A percentile compares a stretch with the other conserved stretches of the same genome.
phyloP scores from a whole-genome alignment of 306 rosid species.

The Prunus kanzakura region DNA sequence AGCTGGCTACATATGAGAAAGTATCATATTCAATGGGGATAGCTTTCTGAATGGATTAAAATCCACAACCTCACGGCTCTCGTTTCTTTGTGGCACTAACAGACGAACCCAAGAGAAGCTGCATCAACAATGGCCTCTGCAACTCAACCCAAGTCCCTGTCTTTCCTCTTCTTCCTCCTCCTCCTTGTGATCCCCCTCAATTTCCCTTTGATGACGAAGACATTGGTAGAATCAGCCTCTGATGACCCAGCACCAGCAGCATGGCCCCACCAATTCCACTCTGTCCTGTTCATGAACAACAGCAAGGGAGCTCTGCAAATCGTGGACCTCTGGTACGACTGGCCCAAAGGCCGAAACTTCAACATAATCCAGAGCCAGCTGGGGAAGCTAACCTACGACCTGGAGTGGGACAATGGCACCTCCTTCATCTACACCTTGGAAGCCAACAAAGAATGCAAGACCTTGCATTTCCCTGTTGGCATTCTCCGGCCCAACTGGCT shows the following conservation, averaged over 20 bases:
- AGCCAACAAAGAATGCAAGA: conserved; percentile 33
- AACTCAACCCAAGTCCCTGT: neutral
- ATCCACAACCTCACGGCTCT: neutral
- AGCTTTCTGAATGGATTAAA: neutral
- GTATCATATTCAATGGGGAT: neutral
- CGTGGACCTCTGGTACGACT: conserved; percentile 85
- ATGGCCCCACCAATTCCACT: conserved; percentile 80
- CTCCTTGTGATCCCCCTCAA: neutral
- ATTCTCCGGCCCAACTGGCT: conserved; percentile 91
- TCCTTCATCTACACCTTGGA: conserved; percentile 59
- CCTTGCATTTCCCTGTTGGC: conserved; percentile 48
- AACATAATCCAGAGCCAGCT: conserved; percentile 80
- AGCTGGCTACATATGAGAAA: neutral
- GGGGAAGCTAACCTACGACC: conserved; percentile 46
- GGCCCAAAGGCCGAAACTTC: conserved; percentile 96
- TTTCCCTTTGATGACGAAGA: neutral
- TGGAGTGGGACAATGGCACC: conserved; percentile 95
- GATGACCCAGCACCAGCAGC: conserved; percentile 34
- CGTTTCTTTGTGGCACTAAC: neutral
- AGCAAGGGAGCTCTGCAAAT: conserved; percentile 44
- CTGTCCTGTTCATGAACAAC: conserved; percentile 57
- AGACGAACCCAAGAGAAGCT: too few relatives aligned
- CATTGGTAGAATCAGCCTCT: neutral
- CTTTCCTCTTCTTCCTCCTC: neutral
- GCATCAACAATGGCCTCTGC: neutral